phyloP scores from a whole-genome alignment of 1,139 yeast species.

The Saccharomyces hybrid region DNA sequence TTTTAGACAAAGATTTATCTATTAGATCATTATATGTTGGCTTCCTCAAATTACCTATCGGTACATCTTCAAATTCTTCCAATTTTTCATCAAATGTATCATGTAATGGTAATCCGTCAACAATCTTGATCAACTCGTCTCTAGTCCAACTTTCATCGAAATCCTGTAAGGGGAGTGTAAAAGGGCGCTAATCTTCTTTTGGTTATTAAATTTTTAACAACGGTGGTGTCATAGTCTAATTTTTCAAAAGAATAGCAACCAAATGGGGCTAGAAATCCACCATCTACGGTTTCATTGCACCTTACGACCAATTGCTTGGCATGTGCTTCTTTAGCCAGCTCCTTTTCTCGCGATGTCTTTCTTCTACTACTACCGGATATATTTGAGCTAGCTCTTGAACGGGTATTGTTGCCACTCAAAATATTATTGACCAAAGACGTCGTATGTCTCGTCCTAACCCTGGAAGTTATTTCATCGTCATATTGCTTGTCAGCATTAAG shows the following conservation, averaged over 20 bases:
- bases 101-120: conserved; percentile 51
- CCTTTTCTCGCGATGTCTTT: conserved; percentile 45
- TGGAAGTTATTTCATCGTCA: conserved; percentile 6
- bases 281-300: conserved; percentile 59
- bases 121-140: conserved; percentile 52
- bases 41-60: conserved; percentile 38
- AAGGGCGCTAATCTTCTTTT: conserved; percentile 78
- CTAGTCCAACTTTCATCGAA: conserved; percentile 70
- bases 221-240: conserved; percentile 63
- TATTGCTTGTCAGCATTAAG: conserved; percentile 5
- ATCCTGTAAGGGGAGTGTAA: conserved; percentile 77
- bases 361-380: conserved; percentile 23
- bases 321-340: conserved; percentile 45
- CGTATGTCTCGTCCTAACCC: conserved; percentile 18
- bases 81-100: conserved; percentile 45
- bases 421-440: conserved; percentile 24
- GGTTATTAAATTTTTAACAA: conserved; percentile 60
- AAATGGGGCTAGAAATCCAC: conserved; percentile 77
- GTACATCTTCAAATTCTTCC: conserved; percentile 45
- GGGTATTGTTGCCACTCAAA: conserved; percentile 14
- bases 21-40: conserved; percentile 36
- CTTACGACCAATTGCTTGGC: conserved; percentile 50
- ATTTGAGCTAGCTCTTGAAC: conserved; percentile 11
- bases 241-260: conserved; percentile 73
- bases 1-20: conserved; percentile 43